Base-by-base conservation (phyloP, 306 rosid genomes). In the Dryas drummondii region DNA sequence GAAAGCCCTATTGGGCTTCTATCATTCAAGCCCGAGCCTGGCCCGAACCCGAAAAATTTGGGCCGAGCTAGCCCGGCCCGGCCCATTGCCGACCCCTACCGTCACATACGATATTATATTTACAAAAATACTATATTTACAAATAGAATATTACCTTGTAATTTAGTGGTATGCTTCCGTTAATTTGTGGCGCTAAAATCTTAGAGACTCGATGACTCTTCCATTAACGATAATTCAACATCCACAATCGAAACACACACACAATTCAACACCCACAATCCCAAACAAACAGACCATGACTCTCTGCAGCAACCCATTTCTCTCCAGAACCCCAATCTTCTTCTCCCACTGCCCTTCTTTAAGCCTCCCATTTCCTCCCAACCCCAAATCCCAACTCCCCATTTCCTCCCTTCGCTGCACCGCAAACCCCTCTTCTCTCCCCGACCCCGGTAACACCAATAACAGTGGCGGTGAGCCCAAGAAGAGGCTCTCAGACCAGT, bases 401-500 rank as follows among this genome's bases (percentile, higher is more conserved):
- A 75, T 26, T 64, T 79, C 52, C 54, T 72, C 73, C 49, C 32
- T 76, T 44, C 83, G 62, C 37, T 83, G 81, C 58, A 62, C 84
- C 40, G 26, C 42, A 3, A 74, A 78, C 32, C 55, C 74, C 59
- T 74, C 87, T 61, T 60, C 86, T 1, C 80, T 27, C 15, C 59
- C 73, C 3, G 57, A 26, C 72, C 26, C 72, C 14, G 14, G 48
- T 42, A 5, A 4, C 16, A 54, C 26, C 50, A 8, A 2, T 47
- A 12, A 65, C 44, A 66, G 66, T 27, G 70, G 87, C 60, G 70
- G 54, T 1, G 80, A 80, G 13, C 44, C 76, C 2, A 66, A 70
- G 79, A 91, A 80, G 82, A 85, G 58, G 78, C 86, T 94, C 19
- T 94, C 97, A 0, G 56, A 90, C 78, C 97, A 94, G 79, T 94